These are phyloP conservation scores for Aspergillus oerlinghausenensis DNA, from an alignment of 2,329 filamentous ascomycete species.

Conservation along the genomic window DNA sequence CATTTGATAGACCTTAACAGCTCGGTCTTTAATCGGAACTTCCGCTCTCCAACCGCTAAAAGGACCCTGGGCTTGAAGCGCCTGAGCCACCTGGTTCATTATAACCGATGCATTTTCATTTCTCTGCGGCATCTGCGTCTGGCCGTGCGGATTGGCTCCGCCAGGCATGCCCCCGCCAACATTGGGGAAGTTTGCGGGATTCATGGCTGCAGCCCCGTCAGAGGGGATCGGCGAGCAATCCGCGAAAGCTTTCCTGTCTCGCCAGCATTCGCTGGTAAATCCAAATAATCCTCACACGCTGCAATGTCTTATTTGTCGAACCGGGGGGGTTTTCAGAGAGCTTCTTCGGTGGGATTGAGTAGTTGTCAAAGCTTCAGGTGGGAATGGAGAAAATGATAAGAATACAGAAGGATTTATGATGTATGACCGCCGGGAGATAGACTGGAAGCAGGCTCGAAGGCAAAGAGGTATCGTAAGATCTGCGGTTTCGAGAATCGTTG, in stretches of 20 bases:
- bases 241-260: constrained; percentile 23
- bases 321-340: neutral
- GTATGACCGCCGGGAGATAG: neutral
- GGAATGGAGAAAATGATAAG: neutral
- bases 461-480: neutral
- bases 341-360: neutral
- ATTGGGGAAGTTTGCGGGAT: constrained; percentile 38
- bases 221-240: constrained; percentile 34
- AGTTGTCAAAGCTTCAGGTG: neutral
- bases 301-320: constrained; percentile 1
- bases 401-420: neutral
- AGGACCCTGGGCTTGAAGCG: constrained; percentile 38
- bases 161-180: constrained; percentile 33
- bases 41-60: constrained; percentile 44
- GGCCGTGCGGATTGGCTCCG: constrained; percentile 27
- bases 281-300: constrained; percentile 6
- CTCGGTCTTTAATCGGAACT: constrained; percentile 37
- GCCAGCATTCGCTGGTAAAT: constrained; percentile 35
- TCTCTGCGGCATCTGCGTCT: constrained; percentile 28
- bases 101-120: constrained; percentile 35
- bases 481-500: constrained; percentile 11
- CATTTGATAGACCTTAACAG: constrained; percentile 42
- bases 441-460: neutral
- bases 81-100: constrained; percentile 35
- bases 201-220: constrained; percentile 39